Evolutionary conservation across 345 rosid genomes (phyloP), one percentile per base, ranked within the genome.

Genomic region (Arabidopsis suecica): DNA sequence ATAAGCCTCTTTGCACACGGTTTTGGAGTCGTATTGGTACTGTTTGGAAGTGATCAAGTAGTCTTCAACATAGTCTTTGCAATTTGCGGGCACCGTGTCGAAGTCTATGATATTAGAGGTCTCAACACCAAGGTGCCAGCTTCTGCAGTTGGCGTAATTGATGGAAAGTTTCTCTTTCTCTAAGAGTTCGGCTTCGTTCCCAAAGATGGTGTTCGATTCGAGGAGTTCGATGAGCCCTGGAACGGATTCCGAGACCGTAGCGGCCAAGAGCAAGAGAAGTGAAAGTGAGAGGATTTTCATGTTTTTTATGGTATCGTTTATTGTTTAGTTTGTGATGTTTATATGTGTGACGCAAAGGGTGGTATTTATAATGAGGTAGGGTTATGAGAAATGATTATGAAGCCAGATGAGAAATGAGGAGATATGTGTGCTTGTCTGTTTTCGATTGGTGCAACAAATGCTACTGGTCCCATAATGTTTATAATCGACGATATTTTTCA

Each of bases 71-170:
- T 90, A 88, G 37, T 53, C 76, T 76, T 72, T 75, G 40, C 93
- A 90, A 65, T 77, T 62, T 5, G 34, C 58, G 1, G 96, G 96
- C 22, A 87, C 74, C 0, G 81, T 76, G 1, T 5, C 2, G 85
- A 88, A 88, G 5, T 71, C 66, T n/a, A 74, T 53, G 30, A 90
- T 60, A 71, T 83, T 90, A 65, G 81, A 37, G 0, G 88, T 81
- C 71, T 90, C 93, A 41, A 90, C 93, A 16, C 78, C 90, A 10
- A 85, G 69, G 25, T 86, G 84, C 96, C 93, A 90, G 57, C 96
- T 90, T 72, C 68, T 69, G 76, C 91, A 87, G 78, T 10, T 33
- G 22, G 2, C 69, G 79, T 76, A 76, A 37, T 9, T 68, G 64
- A 76, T 76, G 20, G 74, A 10, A 34, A 68, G 64, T 60, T 6